phyloP scores from a whole-genome alignment of 1,139 yeast genomes.

The Sugiyamaella grinbergsii region DNA sequence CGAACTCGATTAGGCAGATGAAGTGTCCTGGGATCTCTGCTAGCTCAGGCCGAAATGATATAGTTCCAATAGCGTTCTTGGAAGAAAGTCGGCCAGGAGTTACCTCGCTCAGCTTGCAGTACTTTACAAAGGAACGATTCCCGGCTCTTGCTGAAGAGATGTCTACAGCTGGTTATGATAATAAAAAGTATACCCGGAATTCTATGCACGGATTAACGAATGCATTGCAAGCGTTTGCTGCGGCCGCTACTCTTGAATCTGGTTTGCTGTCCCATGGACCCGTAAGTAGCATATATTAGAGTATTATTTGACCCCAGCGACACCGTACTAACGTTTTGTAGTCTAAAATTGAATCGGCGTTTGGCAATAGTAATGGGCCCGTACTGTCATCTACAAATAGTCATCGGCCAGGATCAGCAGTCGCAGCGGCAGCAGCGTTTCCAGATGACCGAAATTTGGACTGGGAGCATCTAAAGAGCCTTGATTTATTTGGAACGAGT shows the following conservation, averaged over 20 bases:
- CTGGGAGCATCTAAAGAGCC: conserved; percentile 22
- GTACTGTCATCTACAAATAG: neutral
- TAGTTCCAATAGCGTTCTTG: conserved; percentile 14
- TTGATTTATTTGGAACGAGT: conserved; percentile 16
- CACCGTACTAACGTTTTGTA: conserved; percentile 2
- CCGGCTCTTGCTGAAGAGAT: conserved; percentile 1
- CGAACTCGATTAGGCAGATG: conserved; percentile 6
- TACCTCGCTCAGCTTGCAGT: conserved; percentile 16
- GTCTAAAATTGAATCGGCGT: conserved; percentile 15
- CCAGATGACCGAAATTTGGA: conserved; percentile 16
- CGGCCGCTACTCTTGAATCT: conserved; percentile 18
- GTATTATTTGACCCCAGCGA: neutral
- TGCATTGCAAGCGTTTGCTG: conserved; percentile 19
- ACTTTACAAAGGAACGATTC: conserved; percentile 17
- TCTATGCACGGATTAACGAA: conserved; percentile 15
- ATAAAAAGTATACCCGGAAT: conserved; percentile 1
- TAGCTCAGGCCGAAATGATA: neutral
- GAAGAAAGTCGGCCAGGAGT: conserved; percentile 20
- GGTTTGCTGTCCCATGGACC: conserved; percentile 3
- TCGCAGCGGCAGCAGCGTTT: conserved; percentile 18
- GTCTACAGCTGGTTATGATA: neutral
- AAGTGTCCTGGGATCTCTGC: conserved; percentile 1
- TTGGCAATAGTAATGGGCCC: conserved; percentile 1
- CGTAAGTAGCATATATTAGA: conserved; percentile 1
- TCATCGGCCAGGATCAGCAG: conserved; percentile 9